Evolutionary conservation across 805 yeast genomes (phyloP), one percentile per base, ranked within the genome.

Genomic region (Monosporozyma unispora): DNA sequence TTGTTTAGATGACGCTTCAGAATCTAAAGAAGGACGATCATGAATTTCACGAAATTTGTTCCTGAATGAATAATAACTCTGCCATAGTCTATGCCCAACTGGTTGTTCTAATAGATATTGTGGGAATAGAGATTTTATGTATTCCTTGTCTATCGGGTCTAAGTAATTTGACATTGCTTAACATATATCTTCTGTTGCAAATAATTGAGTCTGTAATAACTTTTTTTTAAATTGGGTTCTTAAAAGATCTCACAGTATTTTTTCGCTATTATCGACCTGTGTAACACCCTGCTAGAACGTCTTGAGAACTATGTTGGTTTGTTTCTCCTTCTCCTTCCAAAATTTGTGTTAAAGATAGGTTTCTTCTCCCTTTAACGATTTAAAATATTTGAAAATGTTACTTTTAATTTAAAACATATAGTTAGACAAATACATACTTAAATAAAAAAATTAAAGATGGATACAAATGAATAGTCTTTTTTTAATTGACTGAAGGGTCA

Each of bases 91-190:
- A 35, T 62, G 58, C 1, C 62, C 65, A 14, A 65, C 54, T 18
- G 69, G 69, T 43, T 65, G 69, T 29, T 60, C 58, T n/a, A 63
- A 44, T 45, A 65, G 46, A 47, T 65, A 65, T 27, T 53, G 53
- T 3, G 69, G 69, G 48, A 58, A 65, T 5, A 65, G 48, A 12
- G 57, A 49, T 8, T 50, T 48, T n/a, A 65, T 50, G 45, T 58
- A 61, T 37, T 56, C 60, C 40, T 51, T 52, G 48, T 64, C 68
- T 1, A 59, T 55, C 35, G 52, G 52, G 50, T 63, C 64, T 59
- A 59, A 60, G 28, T 52, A 57, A 18, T 39, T 47, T 11, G 64
- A 60, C 54, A 52, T 52, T 4, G 14, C 23, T 23, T 4, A 18
- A 39, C 8, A 8, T 39, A 4, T n/a, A 22, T 18, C n/a, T 18